Conservation (phyloP, 2,329 filamentous ascomycete species). For the Geoglossum cookeanum region DNA sequence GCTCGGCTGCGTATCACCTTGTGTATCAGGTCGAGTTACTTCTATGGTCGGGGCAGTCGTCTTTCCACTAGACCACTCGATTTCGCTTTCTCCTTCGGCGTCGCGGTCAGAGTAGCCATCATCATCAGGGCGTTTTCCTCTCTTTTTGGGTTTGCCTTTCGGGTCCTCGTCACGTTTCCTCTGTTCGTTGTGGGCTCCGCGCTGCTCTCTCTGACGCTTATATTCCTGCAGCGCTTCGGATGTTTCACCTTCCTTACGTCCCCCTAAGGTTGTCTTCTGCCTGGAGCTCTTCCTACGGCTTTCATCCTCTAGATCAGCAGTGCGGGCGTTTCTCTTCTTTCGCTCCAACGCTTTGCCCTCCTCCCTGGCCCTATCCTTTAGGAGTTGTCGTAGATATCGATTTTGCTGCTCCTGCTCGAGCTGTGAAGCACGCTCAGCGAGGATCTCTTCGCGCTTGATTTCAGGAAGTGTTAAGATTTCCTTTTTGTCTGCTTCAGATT, state of each 20-base stretch:
- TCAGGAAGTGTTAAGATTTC: constrained; percentile 75
- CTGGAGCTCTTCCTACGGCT: constrained; percentile 53
- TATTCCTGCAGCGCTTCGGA: constrained; percentile 56
- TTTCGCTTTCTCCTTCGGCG: constrained; percentile 56
- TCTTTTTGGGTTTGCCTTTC: constrained; percentile 30
- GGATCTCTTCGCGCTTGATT: constrained; percentile 73
- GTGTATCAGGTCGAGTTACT: constrained; percentile 31
- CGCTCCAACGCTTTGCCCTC: constrained; percentile 31
- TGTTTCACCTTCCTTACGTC: constrained; percentile 47
- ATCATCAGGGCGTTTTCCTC: constrained; percentile 42
- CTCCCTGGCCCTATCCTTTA: constrained; percentile 46
- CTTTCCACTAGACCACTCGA: constrained; percentile 49
- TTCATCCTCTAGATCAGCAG: constrained; percentile 56
- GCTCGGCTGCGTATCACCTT: constrained; percentile 49
- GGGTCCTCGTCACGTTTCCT: constrained; percentile 22
- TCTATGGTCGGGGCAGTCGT: constrained; percentile 17
- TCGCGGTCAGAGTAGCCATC: constrained; percentile 39
- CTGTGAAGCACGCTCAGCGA: constrained; percentile 71
- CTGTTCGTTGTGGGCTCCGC: constrained; percentile 28
- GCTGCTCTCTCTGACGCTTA: constrained; percentile 40
- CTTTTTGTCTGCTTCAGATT: constrained; percentile 51
- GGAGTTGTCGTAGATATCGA: constrained; percentile 57
- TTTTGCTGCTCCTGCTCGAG: constrained; percentile 71
- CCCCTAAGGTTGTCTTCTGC: constrained; percentile 46
- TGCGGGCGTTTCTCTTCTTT: constrained; percentile 56